Base-by-base conservation (phyloP, 1,139 yeast genomes). In the Suhomyces terraborum region DNA sequence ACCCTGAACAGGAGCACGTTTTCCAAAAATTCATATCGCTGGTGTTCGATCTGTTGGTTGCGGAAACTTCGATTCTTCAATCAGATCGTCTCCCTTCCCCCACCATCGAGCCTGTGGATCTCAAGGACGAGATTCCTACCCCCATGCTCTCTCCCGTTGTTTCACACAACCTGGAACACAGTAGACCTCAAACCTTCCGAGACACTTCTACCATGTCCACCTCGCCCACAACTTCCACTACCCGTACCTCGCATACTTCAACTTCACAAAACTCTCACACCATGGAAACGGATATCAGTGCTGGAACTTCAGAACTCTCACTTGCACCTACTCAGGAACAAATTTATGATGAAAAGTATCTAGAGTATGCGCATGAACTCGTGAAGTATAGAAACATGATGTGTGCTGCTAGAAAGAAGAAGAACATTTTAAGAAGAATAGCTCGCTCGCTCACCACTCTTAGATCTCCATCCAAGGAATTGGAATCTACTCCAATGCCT, bases 11-110 rank as follows among this genome's bases (percentile, higher is more conserved):
- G 3, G 6, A 32, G 10, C 17, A 17, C 35, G 7, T 27, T 17
- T 24, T 32, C 23, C 14, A 12, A 10, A 23, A 24, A 19, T 32
- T 32, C 29, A 12, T 24, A 9, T 8, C 23, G 1, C 29, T 32
- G 35, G 23, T 24, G n/a, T 6, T 32, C 8, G 19, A 24, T n/a
- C 10, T 12, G 17, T 4, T 32, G 9, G 12, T 6, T 17, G 35
- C 9, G 7, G 23, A 16, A 8, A n/a, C 35, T 5, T 12, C 8
- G 12, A 9, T 12, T 6, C 19, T 21, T 8, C 16, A 30, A 9
- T 17, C 21, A 14, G 35, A 36, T 20, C 14, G 32, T 4, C 26
- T 26, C 4, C 35, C 40, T 6, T 31, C 40, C 4, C 40, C 40
- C 7, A 26, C 22, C 27, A 25, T 31, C 6, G 23, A 20, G n/a